Evolutionary conservation across 225 moss, liverwort and hornwort genomes (phyloP).

Genomic region (Sphagnum contortum): DNA sequence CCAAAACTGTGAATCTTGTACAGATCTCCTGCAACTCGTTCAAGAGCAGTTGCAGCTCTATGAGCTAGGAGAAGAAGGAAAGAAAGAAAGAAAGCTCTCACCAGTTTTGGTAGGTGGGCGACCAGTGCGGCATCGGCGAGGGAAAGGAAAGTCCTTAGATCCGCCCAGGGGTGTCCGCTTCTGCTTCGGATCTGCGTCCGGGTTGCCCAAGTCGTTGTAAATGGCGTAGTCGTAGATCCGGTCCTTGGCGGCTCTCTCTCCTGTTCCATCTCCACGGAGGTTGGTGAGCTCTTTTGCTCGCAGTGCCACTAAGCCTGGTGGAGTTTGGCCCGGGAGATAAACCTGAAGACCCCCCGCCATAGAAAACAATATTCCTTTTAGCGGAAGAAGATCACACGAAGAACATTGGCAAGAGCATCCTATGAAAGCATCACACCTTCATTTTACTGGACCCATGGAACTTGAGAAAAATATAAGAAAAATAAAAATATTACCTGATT

Average conservation of each 20-base stretch:
- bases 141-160: conserved; percentile 40
- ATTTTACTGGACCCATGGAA: no score
- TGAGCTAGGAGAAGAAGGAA: no score
- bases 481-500: conserved; percentile 35
- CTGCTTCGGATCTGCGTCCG: conserved; percentile 6
- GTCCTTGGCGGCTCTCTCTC: conserved; percentile 42
- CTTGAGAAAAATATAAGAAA: no score
- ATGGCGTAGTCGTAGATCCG: conserved; percentile 68
- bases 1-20: no score
- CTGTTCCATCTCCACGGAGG: conserved; percentile 40
- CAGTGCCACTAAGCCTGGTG: conserved; percentile 42
- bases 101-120: conserved; percentile 20
- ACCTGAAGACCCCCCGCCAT: conserved; percentile 19
- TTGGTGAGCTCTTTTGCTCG: conserved; percentile 47
- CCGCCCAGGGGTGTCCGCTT: conserved; percentile 49
- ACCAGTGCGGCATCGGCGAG: conserved; percentile 62
- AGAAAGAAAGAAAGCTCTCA: conserved; percentile 2
- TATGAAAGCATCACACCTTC: no score
- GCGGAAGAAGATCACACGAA: no score
- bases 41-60: no score
- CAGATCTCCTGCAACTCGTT: no score
- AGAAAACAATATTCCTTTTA: no score
- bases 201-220: conserved; percentile 67
- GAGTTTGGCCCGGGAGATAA: conserved; percentile 65
- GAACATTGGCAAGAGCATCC: no score